Conservation (phyloP, 225 moss, liverwort and hornwort species). For the Sphagnum tenellum region DNA sequence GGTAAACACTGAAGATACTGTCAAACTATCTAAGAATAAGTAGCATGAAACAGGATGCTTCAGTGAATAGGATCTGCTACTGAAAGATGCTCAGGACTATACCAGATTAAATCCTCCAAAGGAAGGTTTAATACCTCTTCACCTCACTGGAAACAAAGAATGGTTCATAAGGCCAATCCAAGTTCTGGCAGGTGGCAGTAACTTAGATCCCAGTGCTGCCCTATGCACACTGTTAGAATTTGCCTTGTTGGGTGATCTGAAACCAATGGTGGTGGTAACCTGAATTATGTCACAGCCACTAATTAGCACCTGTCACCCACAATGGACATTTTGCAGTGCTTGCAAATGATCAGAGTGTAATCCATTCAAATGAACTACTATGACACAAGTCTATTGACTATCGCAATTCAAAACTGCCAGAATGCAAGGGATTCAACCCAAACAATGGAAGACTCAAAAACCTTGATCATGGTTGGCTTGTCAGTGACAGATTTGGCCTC, state of each 20-base stretch:
- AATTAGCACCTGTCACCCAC: not conserved
- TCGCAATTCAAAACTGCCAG: no score
- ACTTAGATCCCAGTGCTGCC: conserved; percentile 45
- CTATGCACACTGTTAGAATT: conserved; percentile 42
- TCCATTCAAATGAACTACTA: no score
- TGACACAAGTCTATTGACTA: no score
- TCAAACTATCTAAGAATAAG: no score
- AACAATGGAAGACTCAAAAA: not conserved
- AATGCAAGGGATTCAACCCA: no score
- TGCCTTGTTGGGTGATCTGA: conserved; percentile 56
- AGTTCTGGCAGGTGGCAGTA: conserved; percentile 41
- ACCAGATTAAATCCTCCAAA: no score
- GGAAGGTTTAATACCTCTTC: conserved; percentile 8
- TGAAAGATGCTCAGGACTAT: no score
- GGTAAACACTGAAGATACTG: no score
- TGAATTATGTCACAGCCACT: conserved; percentile 1
- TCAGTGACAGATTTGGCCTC: conserved; percentile 57
- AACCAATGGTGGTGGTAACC: conserved; percentile 54
- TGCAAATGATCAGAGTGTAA: no score
- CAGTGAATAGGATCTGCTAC: no score
- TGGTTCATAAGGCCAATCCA: conserved; percentile 44
- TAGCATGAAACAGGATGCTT: no score
- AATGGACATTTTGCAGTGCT: no score
- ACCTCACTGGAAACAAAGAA: conserved; percentile 51
- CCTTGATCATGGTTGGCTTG: conserved; percentile 53